phyloP scores from a whole-genome alignment of 164 flowering plant species.

The Kalanchoe fedtschenkoi region DNA sequence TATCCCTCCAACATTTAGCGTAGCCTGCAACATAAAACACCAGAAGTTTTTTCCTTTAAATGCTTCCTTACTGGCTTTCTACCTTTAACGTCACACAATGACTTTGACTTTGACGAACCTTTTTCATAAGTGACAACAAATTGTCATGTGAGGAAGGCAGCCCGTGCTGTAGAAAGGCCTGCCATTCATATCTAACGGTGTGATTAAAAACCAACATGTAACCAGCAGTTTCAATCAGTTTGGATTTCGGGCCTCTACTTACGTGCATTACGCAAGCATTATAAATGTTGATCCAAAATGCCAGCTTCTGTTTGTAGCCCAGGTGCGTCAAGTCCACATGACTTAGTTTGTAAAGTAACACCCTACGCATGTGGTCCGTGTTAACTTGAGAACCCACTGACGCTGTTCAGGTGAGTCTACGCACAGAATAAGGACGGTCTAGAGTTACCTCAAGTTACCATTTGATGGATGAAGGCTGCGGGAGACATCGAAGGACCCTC shows the following conservation, averaged over 20 bases:
- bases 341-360: conserved; percentile 45
- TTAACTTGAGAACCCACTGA: neutral
- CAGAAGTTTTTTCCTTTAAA: neutral
- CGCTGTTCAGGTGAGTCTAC: neutral
- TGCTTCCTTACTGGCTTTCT: neutral
- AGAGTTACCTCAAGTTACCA: conserved; percentile 42
- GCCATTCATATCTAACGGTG: conserved; percentile 13
- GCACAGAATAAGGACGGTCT: no score
- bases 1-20: conserved; percentile 74
- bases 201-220: neutral
- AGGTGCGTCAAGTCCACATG: conserved; percentile 48
- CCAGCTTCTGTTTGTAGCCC: conserved; percentile 83
- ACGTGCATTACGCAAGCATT: conserved; percentile 91
- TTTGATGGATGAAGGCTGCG: conserved; percentile 29
- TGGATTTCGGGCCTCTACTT: conserved; percentile 3
- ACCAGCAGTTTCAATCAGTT: neutral
- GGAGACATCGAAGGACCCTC: conserved; percentile 37
- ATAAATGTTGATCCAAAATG: conserved; percentile 88
- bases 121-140: conserved; percentile 57
- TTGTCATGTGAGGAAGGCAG: conserved; percentile 64
- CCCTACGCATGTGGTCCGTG: conserved; percentile 25
- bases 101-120: conserved; percentile 53
- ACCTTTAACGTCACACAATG: neutral
- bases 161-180: conserved; percentile 92
- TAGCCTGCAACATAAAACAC: conserved; percentile 41